Evolutionary conservation across 2,329 filamentous ascomycete genomes (phyloP).

Genomic region (Fusarium liriodendri): DNA sequence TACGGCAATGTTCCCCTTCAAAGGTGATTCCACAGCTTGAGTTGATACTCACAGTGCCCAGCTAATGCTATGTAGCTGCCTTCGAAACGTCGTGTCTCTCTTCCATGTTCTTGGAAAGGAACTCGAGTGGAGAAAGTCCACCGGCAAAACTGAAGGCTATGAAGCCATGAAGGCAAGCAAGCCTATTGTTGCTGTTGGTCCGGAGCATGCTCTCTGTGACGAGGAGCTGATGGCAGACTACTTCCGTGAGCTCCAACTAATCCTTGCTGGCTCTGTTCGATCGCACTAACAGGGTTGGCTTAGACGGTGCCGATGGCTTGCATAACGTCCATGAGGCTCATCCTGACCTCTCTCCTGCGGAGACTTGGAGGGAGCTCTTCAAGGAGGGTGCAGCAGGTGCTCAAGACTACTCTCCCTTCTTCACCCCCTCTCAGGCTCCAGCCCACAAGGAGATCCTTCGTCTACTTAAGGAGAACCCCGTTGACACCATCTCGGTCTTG

Average conservation of each 20-base stretch:
- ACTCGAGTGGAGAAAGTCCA: slow-evolving; percentile 80
- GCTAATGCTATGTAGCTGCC: slow-evolving; percentile 66
- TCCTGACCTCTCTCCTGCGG: slow-evolving; percentile 78
- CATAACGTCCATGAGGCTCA: slow-evolving; percentile 81
- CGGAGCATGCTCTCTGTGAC: slow-evolving; percentile 86
- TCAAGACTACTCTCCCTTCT: slow-evolving; percentile 67
- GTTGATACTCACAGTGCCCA: neutral
- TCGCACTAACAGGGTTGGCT: slow-evolving; percentile 12
- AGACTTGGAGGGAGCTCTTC: slow-evolving; percentile 80
- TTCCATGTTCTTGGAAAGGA: slow-evolving; percentile 95
- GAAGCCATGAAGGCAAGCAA: slow-evolving; percentile 77
- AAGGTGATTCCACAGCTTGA: slow-evolving; percentile 62
- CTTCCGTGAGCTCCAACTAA: slow-evolving; percentile 76
- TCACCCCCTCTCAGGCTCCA: slow-evolving; percentile 78
- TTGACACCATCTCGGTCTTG: slow-evolving; percentile 88
- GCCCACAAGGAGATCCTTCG: slow-evolving; percentile 92
- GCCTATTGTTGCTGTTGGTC: slow-evolving; percentile 87
- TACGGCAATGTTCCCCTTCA: slow-evolving; percentile 94
- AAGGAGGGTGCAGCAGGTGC: slow-evolving; percentile 50
- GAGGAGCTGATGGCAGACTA: slow-evolving; percentile 84
- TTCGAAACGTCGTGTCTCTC: slow-evolving; percentile 88
- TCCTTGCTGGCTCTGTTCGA: neutral
- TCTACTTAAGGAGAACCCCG: slow-evolving; percentile 82
- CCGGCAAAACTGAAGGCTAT: slow-evolving; percentile 77
- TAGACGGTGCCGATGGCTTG: slow-evolving; percentile 81